Percentiles rank a stretch among this genome's conserved stretches.
Conservation (phyloP, 805 yeast genomes). For the Blastobotrys attinorum region DNA sequence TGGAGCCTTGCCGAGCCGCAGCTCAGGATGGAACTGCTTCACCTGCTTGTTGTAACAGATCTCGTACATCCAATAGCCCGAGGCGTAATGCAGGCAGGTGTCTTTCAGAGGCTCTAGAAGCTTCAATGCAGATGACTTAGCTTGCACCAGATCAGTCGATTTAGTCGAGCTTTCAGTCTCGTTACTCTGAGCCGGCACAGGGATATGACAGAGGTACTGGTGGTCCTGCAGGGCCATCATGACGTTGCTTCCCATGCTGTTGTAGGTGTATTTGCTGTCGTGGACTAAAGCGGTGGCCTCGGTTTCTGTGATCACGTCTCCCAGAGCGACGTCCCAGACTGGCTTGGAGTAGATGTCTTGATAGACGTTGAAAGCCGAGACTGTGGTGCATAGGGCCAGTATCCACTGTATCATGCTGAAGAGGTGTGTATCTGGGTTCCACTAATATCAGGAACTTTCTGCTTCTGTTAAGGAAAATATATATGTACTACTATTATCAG, state of each 20-base stretch:
- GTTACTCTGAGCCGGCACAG: slow-evolving; percentile 1
- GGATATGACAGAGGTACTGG: slow-evolving; percentile 17
- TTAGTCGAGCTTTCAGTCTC: not conserved
- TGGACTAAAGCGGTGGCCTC: too few species aligned
- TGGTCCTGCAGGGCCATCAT: not conserved
- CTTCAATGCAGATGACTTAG: slow-evolving; percentile 2
- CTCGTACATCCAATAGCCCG: slow-evolving; percentile 49
- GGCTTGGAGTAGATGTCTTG: not conserved
- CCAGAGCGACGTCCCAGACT: not conserved
- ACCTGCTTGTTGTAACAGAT: slow-evolving; percentile 43
- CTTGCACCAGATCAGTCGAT: not conserved
- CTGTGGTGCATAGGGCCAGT: not conserved
- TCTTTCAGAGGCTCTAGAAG: slow-evolving; percentile 10
- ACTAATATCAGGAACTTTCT: too few species aligned
- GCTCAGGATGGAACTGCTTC: slow-evolving; percentile 38
- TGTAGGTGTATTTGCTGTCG: too few species aligned
- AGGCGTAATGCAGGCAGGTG: slow-evolving; percentile 23
- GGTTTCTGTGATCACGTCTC: not conserved
- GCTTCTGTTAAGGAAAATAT: too few species aligned
- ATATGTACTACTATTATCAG: too few species aligned
- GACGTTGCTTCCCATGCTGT: not conserved
- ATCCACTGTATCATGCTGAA: not conserved
- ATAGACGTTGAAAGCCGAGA: not conserved
- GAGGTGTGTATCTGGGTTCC: not conserved
- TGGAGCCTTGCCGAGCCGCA: slow-evolving; percentile 11